Base-by-base conservation (phyloP, 257 asterid species). In the Nemophila menziesii region DNA sequence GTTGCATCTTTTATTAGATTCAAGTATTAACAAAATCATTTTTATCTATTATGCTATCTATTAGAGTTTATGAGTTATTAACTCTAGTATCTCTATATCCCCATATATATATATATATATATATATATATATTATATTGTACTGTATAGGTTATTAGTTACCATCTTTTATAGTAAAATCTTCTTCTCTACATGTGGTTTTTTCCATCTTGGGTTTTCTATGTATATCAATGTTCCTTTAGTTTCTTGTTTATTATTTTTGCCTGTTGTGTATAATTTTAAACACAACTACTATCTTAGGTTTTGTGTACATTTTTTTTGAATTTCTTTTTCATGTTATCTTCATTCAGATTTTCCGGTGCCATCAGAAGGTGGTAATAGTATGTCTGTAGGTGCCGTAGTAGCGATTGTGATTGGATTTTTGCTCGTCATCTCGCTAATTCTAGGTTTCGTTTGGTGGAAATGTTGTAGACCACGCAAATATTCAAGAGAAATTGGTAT, bases 381-480 rank as follows among this genome's bases (percentile, higher is more conserved):
- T 55, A 27, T 80, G 13, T 53, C 90, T 2, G 46, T 41, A 4
- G 76, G 79, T 36, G 77, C 70, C 24, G 39, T 74, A 22, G 73
- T 23, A 44, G 93, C 82, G 52, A 69, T 74, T 51, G 73, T 62
- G 8, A 5, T 75, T 5, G 90, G 63, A 42, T 71, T 27, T 41
- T 54, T 75, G 43, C 61, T 57, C 44, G 18, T 40, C 20, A 53
- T 57, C 43, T 33, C 57, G 11, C 46, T 70, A 44, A 41, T 70
- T 53, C 19, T 72, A 18, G 70, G 45, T 19, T 8, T 78, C 54
- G 67, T 75, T 53, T 74, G 93, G 93, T 70, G 90, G 90, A 72
- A 46, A 46, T 71, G 76, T 22, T 74, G 73, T 46, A 26, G 67
- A 16, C 46, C 15, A 43, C 49, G 49, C 10, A 59, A 62, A 42